A percentile compares a stretch with the other conserved stretches of the same genome.
phyloP scores from a whole-genome alignment of 2,329 filamentous ascomycete species.

The Chrysoporthe austroafricana region DNA sequence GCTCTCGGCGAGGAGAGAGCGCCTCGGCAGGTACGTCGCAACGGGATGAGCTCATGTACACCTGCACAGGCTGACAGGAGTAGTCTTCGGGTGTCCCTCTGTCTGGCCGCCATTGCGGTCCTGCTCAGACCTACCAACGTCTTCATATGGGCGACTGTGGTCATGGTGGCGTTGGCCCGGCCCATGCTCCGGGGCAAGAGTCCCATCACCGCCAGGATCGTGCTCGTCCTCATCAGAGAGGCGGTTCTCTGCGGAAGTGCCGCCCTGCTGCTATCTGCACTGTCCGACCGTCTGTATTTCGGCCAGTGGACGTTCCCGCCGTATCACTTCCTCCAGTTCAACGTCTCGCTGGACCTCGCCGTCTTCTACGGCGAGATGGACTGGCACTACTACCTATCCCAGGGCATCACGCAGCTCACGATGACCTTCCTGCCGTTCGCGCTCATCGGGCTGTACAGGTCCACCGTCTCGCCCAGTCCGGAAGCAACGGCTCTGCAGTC shows the following conservation, averaged over 20 bases:
- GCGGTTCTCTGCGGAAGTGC: slow-evolving; percentile 64
- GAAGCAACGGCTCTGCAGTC: slow-evolving; percentile 41
- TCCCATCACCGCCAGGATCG: slow-evolving; percentile 46
- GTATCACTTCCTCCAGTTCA: slow-evolving; percentile 86
- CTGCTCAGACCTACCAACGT: slow-evolving; percentile 88
- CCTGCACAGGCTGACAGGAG: neutral
- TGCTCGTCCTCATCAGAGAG: slow-evolving; percentile 64
- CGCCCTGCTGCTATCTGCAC: slow-evolving; percentile 65
- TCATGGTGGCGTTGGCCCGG: slow-evolving; percentile 47
- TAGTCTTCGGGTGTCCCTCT: slow-evolving; percentile 66
- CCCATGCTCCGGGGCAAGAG: slow-evolving; percentile 46
- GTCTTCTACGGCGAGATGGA: slow-evolving; percentile 92
- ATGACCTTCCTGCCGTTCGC: slow-evolving; percentile 83
- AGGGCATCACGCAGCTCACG: slow-evolving; percentile 85
- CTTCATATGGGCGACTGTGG: slow-evolving; percentile 78
- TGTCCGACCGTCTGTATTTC: slow-evolving; percentile 80
- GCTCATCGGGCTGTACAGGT: slow-evolving; percentile 64
- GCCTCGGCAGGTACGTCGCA: slow-evolving; percentile 30
- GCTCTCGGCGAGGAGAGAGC: slow-evolving; percentile 18
- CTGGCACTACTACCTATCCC: slow-evolving; percentile 90
- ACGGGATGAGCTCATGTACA: no score
- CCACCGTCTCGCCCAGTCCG: slow-evolving; percentile 40
- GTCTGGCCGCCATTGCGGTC: slow-evolving; percentile 79
- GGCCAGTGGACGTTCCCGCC: slow-evolving; percentile 86
- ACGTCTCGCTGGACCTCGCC: slow-evolving; percentile 83